Evolutionary conservation across 257 asterid genomes (phyloP), one percentile per base, ranked within the genome.

Genomic region (Lycium barbarum): DNA sequence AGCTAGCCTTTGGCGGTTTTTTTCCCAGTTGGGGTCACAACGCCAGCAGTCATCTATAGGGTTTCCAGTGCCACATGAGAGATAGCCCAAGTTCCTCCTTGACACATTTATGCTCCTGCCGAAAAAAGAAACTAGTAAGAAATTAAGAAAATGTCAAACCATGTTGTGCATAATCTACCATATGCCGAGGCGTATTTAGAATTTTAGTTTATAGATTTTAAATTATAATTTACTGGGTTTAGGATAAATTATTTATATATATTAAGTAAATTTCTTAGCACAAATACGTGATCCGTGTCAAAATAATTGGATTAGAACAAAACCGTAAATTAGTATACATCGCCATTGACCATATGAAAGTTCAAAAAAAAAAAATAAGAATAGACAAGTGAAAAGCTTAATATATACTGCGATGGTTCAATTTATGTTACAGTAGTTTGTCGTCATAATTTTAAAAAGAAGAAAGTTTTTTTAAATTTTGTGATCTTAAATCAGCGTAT

Each of bases 31-130:
- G 17, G 91, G 84, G 51, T 92, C 92, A 45, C 95, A 92, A 12
- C 93, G 84, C 95, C 95, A 92, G 43, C 95, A 92, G 20, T 92
- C 95, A 71, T 92, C 95, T 49, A 89, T 90, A 4, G 95, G 95
- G n/a, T 92, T 92, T 4, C 95, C 95, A 0, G 93, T 92, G 26
- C 87, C 91, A 86, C 94, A 91, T 2, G 94, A 91, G 2, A 91
- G 63, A 72, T 90, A 90, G 4, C 94, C 92, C 76, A 92, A 43
- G 45, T 85, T 90, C 86, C 95, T 90, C 88, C 93, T 86, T 18
- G 93, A 89, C 5, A 57, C 90, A 85, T 89, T 92, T 18, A 88
- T 17, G 35, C 88, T 86, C 86, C 93, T 92, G 72, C 59, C 59
- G 83, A 71, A 81, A 9, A 3, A 17, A 33, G 18, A 7, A n/a